These are phyloP conservation scores for Chaetomium fimeti DNA, from an alignment of 495 filamentous ascomycete genomes.

Conservation along the genomic window DNA sequence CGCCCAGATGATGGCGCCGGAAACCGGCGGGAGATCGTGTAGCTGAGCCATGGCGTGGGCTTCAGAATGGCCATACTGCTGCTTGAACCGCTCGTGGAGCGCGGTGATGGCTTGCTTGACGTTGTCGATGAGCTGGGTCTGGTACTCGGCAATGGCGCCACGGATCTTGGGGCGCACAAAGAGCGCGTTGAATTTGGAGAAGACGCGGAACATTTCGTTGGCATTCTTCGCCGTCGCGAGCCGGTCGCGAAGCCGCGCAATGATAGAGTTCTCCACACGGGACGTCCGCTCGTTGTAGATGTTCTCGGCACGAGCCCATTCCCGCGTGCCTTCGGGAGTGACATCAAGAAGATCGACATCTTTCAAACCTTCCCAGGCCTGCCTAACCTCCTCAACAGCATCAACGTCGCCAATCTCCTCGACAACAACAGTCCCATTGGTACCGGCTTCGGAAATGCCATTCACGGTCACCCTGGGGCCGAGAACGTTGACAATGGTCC, in stretches of 20 bases:
- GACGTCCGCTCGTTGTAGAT: slow-evolving; percentile 96
- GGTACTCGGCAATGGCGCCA: slow-evolving; percentile 95
- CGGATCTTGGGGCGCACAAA: slow-evolving; percentile 97
- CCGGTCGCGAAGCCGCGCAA: slow-evolving; percentile 87
- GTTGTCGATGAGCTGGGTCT: slow-evolving; percentile 93
- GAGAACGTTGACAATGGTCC: slow-evolving; percentile 91
- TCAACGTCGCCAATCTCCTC: slow-evolving; percentile 98
- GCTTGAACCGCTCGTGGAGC: slow-evolving; percentile 95
- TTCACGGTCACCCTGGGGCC: slow-evolving; percentile 64
- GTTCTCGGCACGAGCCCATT: slow-evolving; percentile 89
- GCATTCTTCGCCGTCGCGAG: slow-evolving; percentile 92
- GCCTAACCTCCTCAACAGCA: slow-evolving; percentile 92
- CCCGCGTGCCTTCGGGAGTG: slow-evolving; percentile 77
- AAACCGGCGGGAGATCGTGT: slow-evolving; percentile 90
- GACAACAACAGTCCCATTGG: slow-evolving; percentile 66
- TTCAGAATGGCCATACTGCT: slow-evolving; percentile 96
- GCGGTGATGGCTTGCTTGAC: slow-evolving; percentile 92
- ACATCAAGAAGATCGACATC: slow-evolving; percentile 96
- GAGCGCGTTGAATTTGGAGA: slow-evolving; percentile 98
- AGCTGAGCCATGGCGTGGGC: slow-evolving; percentile 97
- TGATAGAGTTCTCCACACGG: slow-evolving; percentile 97
- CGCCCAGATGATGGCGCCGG: slow-evolving; percentile 95
- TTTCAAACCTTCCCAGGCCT: slow-evolving; percentile 88
- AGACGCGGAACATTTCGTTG: slow-evolving; percentile 99
- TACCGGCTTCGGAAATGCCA: slow-evolving; percentile 48